These are phyloP conservation scores for Pestalotiopsis sp. DNA, from an alignment of 2,329 filamentous ascomycete genomes.

Conservation along the genomic window DNA sequence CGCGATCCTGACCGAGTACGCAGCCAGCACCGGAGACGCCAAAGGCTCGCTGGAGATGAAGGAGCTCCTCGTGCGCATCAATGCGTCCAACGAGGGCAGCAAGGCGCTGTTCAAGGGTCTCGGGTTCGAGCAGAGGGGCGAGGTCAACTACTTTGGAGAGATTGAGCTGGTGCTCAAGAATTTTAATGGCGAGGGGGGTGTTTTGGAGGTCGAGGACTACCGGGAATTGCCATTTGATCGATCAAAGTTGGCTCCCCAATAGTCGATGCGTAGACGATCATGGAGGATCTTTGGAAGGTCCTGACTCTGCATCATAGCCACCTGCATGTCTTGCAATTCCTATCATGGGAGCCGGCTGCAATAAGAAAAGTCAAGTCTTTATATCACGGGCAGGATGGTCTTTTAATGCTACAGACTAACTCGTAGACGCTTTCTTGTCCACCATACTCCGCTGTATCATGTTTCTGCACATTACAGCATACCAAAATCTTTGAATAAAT, in stretches of 20 bases:
- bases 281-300: too few relatives aligned
- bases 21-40: background rate
- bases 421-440: too few relatives aligned
- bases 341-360: too few relatives aligned
- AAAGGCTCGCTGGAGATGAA: slow-evolving; percentile 36
- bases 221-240: slow-evolving; percentile 13
- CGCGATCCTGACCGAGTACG: slow-evolving; percentile 62
- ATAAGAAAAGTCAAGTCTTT: too few relatives aligned
- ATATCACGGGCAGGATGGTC: too few relatives aligned
- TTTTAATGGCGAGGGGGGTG: slow-evolving; percentile 20
- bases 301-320: too few relatives aligned
- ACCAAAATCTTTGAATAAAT: too few relatives aligned
- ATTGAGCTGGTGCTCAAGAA: slow-evolving; percentile 50
- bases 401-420: too few relatives aligned
- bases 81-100: slow-evolving; percentile 56
- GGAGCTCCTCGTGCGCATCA: slow-evolving; percentile 61
- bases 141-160: slow-evolving; percentile 64
- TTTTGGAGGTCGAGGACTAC: slow-evolving; percentile 14
- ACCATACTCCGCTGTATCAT: too few relatives aligned
- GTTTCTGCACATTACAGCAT: too few relatives aligned
- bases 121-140: slow-evolving; percentile 55
- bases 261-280: too few relatives aligned
- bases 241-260: background rate
- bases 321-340: too few relatives aligned
- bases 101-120: slow-evolving; percentile 53